phyloP scores from a whole-genome alignment of 163 green algal species.

The Prototheca wickerhamii region DNA sequence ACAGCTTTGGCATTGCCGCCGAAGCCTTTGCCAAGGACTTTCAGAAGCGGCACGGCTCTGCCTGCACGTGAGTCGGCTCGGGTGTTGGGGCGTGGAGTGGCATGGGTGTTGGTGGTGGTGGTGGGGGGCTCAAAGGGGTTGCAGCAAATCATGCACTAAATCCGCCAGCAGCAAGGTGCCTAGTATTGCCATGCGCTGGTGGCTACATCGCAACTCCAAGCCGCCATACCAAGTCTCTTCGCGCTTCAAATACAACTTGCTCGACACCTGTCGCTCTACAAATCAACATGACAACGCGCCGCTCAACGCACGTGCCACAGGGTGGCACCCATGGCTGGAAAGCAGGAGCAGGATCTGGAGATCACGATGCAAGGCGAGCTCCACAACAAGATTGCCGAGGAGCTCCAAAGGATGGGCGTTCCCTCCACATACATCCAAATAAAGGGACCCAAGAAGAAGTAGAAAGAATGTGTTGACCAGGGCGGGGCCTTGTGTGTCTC shows the following conservation, averaged over 20 bases:
- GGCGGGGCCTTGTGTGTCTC: too few species aligned
- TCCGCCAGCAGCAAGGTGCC: too few species aligned
- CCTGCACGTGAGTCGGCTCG: constrained; percentile 11
- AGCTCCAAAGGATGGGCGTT: constrained; percentile 19
- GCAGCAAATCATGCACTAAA: too few species aligned
- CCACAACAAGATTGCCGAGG: constrained; percentile 12
- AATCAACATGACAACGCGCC: neutral
- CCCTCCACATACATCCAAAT: constrained; percentile 9
- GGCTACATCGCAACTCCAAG: too few species aligned
- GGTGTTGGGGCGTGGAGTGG: neutral
- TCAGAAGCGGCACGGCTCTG: constrained; percentile 38
- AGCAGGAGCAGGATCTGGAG: constrained; percentile 25
- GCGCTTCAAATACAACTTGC: too few species aligned
- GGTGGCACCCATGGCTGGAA: constrained; percentile 29
- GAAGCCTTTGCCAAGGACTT: constrained; percentile 25
- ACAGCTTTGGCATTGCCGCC: constrained; percentile 24
- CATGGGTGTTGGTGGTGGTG: neutral
- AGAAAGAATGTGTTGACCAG: too few species aligned
- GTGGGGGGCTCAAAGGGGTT: neutral
- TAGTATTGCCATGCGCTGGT: too few species aligned
- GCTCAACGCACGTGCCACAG: too few species aligned
- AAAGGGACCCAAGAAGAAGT: constrained; percentile 14
- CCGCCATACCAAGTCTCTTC: too few species aligned
- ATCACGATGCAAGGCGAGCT: constrained; percentile 35
- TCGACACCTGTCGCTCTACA: constrained; percentile 1